Evolutionary conservation across 805 yeast species (phyloP).

Genomic region (Dipodascus geniculatus): DNA sequence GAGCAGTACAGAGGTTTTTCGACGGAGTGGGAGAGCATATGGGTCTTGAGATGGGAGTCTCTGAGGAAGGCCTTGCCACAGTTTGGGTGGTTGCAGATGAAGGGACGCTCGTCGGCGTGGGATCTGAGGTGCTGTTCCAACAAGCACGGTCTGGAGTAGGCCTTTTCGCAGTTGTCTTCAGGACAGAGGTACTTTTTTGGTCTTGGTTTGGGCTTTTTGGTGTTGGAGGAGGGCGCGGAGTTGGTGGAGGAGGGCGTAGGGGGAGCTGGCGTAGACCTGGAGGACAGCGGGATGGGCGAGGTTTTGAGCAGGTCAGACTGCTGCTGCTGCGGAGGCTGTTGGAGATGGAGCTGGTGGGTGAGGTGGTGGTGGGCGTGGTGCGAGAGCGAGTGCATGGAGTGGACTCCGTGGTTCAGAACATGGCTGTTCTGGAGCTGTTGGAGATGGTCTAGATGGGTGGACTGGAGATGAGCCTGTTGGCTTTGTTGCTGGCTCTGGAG

Average conservation of each 20-base stretch:
- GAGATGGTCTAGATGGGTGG: neutral
- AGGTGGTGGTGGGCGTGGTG: neutral
- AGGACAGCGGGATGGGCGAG: neutral
- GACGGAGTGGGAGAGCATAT: constrained; percentile 49
- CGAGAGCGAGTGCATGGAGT: too few relatives aligned
- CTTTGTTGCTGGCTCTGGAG: neutral
- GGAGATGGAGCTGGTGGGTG: neutral
- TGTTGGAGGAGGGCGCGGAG: neutral
- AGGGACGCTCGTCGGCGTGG: constrained; percentile 74
- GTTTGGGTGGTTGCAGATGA: constrained; percentile 37
- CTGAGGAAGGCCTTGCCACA: constrained; percentile 62
- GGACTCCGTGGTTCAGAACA: neutral
- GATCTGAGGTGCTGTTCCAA: constrained; percentile 70
- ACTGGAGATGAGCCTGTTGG: neutral
- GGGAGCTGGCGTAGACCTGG: neutral
- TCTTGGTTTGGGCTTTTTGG: constrained; percentile 24
- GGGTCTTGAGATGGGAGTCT: constrained; percentile 72
- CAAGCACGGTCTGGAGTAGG: constrained; percentile 70
- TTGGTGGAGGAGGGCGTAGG: neutral
- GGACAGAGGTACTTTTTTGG: constrained; percentile 55
- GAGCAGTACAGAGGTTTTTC: constrained; percentile 65
- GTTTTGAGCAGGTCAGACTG: neutral
- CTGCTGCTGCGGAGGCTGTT: neutral
- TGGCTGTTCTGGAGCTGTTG: neutral
- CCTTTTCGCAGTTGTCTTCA: constrained; percentile 55